A percentile compares a stretch with the other conserved stretches of the same genome.
These are phyloP conservation scores for Brassica juncea DNA, from an alignment of 345 rosid species.

Conservation along the genomic window DNA sequence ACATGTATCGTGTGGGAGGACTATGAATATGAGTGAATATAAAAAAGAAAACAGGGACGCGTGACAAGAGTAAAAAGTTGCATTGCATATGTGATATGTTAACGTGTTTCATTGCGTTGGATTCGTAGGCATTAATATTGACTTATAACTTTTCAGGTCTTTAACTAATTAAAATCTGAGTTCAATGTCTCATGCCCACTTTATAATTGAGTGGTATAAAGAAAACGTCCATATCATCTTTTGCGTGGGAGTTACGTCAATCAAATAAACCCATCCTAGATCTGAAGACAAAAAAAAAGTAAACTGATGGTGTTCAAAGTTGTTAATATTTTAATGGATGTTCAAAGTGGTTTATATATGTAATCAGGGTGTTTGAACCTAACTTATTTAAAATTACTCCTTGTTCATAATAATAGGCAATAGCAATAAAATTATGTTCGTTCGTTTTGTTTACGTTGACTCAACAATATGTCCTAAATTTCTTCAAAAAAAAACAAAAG, in stretches of 20 bases:
- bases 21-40: neutral
- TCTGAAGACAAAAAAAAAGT: neutral
- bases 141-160: slow-evolving; percentile 19
- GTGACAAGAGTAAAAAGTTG: neutral
- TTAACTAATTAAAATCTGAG: slow-evolving; percentile 11
- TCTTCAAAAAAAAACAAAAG: neutral
- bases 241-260: neutral
- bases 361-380: neutral
- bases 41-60: neutral
- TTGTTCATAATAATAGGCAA: neutral
- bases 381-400: neutral
- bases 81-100: neutral
- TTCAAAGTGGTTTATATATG: neutral
- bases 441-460: neutral
- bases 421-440: neutral
- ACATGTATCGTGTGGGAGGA: neutral
- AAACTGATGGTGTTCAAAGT: neutral
- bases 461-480: neutral
- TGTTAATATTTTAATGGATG: neutral
- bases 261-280: neutral
- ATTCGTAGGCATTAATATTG: neutral
- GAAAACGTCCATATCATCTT: neutral
- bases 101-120: slow-evolving; percentile 28
- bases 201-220: slow-evolving; percentile 12
- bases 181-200: slow-evolving; percentile 16